Percentiles rank a stretch among this genome's conserved stretches.
phyloP scores from a whole-genome alignment of 306 rosid species.

The Delonix regia region DNA sequence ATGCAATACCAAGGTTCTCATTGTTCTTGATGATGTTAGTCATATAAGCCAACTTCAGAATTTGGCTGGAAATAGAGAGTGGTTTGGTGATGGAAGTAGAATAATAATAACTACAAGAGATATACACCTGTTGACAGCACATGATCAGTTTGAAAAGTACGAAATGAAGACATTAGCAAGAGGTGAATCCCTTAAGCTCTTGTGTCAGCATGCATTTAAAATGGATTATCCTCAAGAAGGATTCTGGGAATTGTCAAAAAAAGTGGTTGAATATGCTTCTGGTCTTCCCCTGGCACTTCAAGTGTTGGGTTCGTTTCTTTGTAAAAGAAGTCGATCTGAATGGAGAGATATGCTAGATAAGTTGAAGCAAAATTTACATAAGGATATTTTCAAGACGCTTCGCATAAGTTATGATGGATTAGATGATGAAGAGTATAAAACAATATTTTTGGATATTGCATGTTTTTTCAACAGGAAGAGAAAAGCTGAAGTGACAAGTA shows the following conservation, averaged over 20 bases:
- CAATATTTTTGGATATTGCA: slow-evolving; percentile 19
- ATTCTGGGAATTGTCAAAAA: not conserved
- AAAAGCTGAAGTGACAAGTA: not conserved
- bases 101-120: slow-evolving; percentile 6
- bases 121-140: not conserved
- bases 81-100: slow-evolving; percentile 2
- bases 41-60: not conserved
- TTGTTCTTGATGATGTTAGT: slow-evolving; percentile 3
- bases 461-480: not conserved
- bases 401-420: slow-evolving; percentile 1
- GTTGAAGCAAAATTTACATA: not conserved
- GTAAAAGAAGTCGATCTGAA: not conserved
- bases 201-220: not conserved
- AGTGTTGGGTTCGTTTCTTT: not conserved
- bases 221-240: not conserved
- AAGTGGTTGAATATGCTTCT: not conserved
- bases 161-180: not conserved
- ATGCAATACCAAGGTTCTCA: not conserved
- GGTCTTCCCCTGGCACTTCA: slow-evolving; percentile 24
- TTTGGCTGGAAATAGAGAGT: not conserved
- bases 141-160: not conserved
- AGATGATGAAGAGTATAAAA: not conserved
- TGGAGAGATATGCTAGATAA: not conserved
- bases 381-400: not conserved
- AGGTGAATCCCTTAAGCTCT: not conserved